Base-by-base conservation (phyloP, 768 basidiomycete genomes). In the Hypsizygus marmoreus region DNA sequence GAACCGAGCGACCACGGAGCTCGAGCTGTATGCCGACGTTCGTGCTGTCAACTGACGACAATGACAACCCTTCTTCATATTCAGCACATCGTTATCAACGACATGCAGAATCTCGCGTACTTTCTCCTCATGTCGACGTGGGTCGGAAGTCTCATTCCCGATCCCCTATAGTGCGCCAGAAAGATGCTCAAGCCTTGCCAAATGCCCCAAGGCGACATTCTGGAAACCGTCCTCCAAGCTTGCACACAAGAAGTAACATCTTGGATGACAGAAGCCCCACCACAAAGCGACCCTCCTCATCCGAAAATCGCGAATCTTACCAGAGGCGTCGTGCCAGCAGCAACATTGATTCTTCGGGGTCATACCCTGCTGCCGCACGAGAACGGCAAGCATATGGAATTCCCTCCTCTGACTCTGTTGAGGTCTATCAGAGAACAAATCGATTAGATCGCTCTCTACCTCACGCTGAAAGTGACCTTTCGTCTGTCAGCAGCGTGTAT, bases 341-440 rank as follows among this genome's bases (percentile, higher is more conserved):
- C 1, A 50, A 56, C 6, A 25, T 56, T 2, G 56, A 63, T 37
- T 53, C 57, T 1, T 51, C 62, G 30, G 53, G 49, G 11, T 59
- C 59, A 0, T 54, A 58, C 19, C 57, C 65, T 29, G 70, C 70
- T 12, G 74, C 75, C 24, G 71, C 72, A 32, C 68, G 71, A 11
- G 75, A 80, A 51, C 64, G 75, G 32, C 65, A 66, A 49, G 77
- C 73, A n/a, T 75, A 79, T 51, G 81, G 80, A 4, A 76, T 81
- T 35, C 71, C 70, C 4, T 64, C 72, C 2, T 76, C 77, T 3
- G 64, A 67, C 7, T 74, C 71, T 10, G 70, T 73, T 13, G 67
- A 61, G 30, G 50, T 59, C 8, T 55, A 54, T 23, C 55, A 58
- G 25, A 44, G 48, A 20, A 38, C 37, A 16, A 44, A 50, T 33